Evolutionary conservation across 208 protist genomes (phyloP).

Genomic region (Trypanosoma grayi): DNA sequence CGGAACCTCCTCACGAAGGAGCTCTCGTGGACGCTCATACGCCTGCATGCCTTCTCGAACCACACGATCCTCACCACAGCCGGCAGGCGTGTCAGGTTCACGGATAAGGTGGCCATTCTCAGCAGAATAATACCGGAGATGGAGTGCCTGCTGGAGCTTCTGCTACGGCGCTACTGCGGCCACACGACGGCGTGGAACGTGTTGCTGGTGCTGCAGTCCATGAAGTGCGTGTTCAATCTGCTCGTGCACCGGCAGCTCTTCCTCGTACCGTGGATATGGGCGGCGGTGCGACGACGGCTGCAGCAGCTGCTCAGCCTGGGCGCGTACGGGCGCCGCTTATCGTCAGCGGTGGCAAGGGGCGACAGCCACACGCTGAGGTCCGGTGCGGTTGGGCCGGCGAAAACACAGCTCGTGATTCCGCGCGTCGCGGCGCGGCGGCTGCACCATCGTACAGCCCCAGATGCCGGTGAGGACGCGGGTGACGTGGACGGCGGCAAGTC

Average conservation of each 20-base stretch:
- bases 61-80: conserved; percentile 39
- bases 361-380: no score
- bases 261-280: conserved; percentile 66
- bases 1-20: conserved; percentile 65
- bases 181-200: conserved; percentile 52
- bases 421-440: conserved; percentile 46
- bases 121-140: conserved; percentile 41
- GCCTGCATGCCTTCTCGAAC: conserved; percentile 65
- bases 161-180: conserved; percentile 50
- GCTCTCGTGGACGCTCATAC: conserved; percentile 48
- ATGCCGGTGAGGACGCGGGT: conserved; percentile 1
- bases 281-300: conserved; percentile 22
- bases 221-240: conserved; percentile 64
- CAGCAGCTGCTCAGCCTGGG: neutral
- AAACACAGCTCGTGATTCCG: conserved; percentile 66
- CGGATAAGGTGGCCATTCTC: conserved; percentile 31
- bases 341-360: no score
- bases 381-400: conserved; percentile 29
- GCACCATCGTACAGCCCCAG: conserved; percentile 21
- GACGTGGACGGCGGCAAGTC: conserved; percentile 17
- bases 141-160: conserved; percentile 61
- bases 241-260: conserved; percentile 69
- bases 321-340: conserved; percentile 1
- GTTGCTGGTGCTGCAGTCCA: conserved; percentile 48
- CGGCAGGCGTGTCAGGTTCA: conserved; percentile 27